A percentile compares a stretch with the other conserved stretches of the same genome.
These are phyloP conservation scores for Garcia nutans DNA, from an alignment of 345 rosid species.

Conservation along the genomic window DNA sequence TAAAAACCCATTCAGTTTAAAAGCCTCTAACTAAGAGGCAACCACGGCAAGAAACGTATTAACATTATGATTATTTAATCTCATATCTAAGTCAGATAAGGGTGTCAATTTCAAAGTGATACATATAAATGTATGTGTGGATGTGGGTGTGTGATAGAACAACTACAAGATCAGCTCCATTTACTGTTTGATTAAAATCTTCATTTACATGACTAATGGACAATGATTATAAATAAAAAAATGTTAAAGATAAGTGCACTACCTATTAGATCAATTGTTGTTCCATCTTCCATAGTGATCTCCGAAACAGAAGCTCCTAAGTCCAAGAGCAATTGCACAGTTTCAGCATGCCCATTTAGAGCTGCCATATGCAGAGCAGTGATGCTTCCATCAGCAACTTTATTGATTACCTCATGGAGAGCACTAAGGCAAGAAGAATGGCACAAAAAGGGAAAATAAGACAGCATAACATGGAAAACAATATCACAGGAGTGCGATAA, in stretches of 20 bases:
- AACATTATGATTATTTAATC: not conserved
- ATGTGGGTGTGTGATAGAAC: too few species aligned
- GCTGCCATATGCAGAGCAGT: constrained; percentile 96
- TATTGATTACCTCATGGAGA: constrained; percentile 63
- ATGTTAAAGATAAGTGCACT: not conserved
- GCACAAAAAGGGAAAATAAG: constrained; percentile 10
- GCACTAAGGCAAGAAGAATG: constrained; percentile 41
- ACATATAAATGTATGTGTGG: too few species aligned
- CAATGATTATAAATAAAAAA: not conserved
- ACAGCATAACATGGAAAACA: not conserved
- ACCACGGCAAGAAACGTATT: not conserved
- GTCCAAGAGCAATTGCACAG: constrained; percentile 76
- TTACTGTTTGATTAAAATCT: not conserved
- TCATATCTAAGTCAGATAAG: not conserved
- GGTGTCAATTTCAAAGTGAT: not conserved
- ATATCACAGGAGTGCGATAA: not conserved
- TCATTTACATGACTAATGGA: not conserved
- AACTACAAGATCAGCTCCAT: constrained; percentile 5
- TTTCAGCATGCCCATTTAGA: constrained; percentile 82
- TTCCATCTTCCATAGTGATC: constrained; percentile 88
- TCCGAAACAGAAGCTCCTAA: constrained; percentile 78
- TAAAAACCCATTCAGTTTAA: not conserved
- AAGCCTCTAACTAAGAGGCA: not conserved
- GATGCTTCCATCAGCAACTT: constrained; percentile 91
- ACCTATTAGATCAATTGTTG: constrained; percentile 94